A percentile compares a stretch with the other conserved stretches of the same genome.
Conservation (phyloP, 78 protist genomes). For the Dictyostelium firmibasis region DNA sequence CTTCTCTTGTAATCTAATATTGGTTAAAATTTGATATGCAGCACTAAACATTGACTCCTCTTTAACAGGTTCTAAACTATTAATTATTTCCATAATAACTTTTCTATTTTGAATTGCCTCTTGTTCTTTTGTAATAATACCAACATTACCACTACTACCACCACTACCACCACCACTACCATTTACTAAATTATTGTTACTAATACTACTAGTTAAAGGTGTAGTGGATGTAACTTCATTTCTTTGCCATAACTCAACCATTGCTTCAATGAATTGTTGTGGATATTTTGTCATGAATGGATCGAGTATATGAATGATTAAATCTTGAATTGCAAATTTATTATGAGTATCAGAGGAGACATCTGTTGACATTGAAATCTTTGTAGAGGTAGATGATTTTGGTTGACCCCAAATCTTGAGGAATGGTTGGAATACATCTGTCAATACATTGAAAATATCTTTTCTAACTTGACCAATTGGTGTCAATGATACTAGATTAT, state of each 20-base stretch:
- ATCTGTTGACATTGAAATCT: slow-evolving; percentile 65
- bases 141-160: background rate
- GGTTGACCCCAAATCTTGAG: slow-evolving; percentile 68
- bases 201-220: background rate
- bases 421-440: slow-evolving; percentile 32
- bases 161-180: background rate
- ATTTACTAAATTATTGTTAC: background rate
- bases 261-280: slow-evolving; percentile 33
- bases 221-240: background rate
- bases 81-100: slow-evolving; percentile 58
- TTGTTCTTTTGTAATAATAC: background rate
- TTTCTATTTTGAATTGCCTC: slow-evolving; percentile 10
- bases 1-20: slow-evolving; percentile 32
- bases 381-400: background rate
- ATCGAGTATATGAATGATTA: slow-evolving; percentile 46
- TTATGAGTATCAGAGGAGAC: slow-evolving; percentile 73
- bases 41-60: slow-evolving; percentile 48
- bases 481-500: slow-evolving; percentile 11
- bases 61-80: slow-evolving; percentile 56
- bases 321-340: slow-evolving; percentile 73
- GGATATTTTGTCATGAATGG: slow-evolving; percentile 75
- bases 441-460: slow-evolving; percentile 7
- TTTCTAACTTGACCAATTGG: slow-evolving; percentile 62
- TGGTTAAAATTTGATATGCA: slow-evolving; percentile 7
- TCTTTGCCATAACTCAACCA: slow-evolving; percentile 66